phyloP scores from a whole-genome alignment of 202 grass and related monocot genomes.

The Zoysia matrella region DNA sequence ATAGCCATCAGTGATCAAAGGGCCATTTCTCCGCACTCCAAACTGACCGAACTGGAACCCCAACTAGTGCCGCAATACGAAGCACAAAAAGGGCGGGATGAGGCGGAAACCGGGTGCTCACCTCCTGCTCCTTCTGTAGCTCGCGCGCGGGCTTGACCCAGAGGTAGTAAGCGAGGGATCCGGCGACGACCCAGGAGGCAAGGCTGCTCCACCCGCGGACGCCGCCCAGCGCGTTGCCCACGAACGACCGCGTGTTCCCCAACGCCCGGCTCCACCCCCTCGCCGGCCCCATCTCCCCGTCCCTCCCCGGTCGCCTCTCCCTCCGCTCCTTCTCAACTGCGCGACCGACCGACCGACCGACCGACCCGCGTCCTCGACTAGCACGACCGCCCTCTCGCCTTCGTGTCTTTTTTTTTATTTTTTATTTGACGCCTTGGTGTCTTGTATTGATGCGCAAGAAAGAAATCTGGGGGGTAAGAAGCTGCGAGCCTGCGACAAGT shows the following conservation, averaged over 20 bases:
- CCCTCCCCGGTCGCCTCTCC: no score
- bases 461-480: not conserved
- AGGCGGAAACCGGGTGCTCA: not conserved
- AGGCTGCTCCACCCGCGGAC: slow-evolving; percentile 78
- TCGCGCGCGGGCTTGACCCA: slow-evolving; percentile 81
- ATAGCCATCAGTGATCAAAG: not conserved
- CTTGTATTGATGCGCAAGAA: slow-evolving; percentile 43
- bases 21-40: not conserved
- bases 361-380: no score
- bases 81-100: not conserved
- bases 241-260: slow-evolving; percentile 80
- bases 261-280: slow-evolving; percentile 58
- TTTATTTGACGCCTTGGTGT: not conserved
- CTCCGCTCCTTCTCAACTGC: no score
- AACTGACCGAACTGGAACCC: slow-evolving; percentile 18
- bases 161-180: slow-evolving; percentile 53
- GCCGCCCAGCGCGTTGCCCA: slow-evolving; percentile 89
- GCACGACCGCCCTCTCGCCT: no score
- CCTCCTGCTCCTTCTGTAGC: slow-evolving; percentile 89
- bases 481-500: not conserved
- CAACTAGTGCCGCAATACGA: not conserved
- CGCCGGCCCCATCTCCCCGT: not conserved
- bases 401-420: no score
- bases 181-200: not conserved
- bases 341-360: no score